Percentiles rank a stretch among this genome's conserved stretches.
These are phyloP conservation scores for Rugonectria rugulosa DNA, from an alignment of 2,329 filamentous ascomycete genomes.

Conservation along the genomic window DNA sequence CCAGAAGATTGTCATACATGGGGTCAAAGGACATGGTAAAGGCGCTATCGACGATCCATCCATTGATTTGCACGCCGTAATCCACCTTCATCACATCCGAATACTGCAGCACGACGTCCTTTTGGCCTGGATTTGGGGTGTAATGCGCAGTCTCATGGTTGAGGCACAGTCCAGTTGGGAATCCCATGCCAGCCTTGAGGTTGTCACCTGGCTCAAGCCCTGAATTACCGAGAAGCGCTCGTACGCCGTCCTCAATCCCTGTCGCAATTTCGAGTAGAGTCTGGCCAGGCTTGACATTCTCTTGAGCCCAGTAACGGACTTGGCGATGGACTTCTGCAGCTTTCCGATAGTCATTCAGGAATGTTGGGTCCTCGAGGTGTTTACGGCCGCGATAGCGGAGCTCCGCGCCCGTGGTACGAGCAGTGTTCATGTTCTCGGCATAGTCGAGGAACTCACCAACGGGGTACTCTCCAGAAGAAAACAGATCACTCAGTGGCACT, in stretches of 20 bases:
- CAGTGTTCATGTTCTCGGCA: slow-evolving; percentile 25
- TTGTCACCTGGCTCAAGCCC: slow-evolving; percentile 78
- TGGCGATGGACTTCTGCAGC: slow-evolving; percentile 83
- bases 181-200: slow-evolving; percentile 79
- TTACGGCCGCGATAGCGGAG: slow-evolving; percentile 29
- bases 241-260: slow-evolving; percentile 81
- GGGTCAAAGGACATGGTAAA: slow-evolving; percentile 79
- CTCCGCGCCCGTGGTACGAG: slow-evolving; percentile 37
- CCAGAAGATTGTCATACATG: slow-evolving; percentile 74
- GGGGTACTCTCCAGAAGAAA: slow-evolving; percentile 39
- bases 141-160: slow-evolving; percentile 85
- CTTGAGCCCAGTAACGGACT: slow-evolving; percentile 80
- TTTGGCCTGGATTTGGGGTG: slow-evolving; percentile 83
- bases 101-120: slow-evolving; percentile 67
- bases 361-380: slow-evolving; percentile 50
- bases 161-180: slow-evolving; percentile 81
- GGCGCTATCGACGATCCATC: slow-evolving; percentile 78
- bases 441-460: slow-evolving; percentile 41
- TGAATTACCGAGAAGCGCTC: slow-evolving; percentile 75
- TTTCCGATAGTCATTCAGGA: slow-evolving; percentile 78
- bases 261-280: slow-evolving; percentile 79
- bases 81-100: slow-evolving; percentile 81
- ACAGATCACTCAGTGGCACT: slow-evolving; percentile 42
- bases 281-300: slow-evolving; percentile 80
- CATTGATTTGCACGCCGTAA: slow-evolving; percentile 79